Evolutionary conservation across 2,329 filamentous ascomycete species (phyloP), one percentile per base, ranked within the genome.

Genomic region (Xylariaceae sp.): DNA sequence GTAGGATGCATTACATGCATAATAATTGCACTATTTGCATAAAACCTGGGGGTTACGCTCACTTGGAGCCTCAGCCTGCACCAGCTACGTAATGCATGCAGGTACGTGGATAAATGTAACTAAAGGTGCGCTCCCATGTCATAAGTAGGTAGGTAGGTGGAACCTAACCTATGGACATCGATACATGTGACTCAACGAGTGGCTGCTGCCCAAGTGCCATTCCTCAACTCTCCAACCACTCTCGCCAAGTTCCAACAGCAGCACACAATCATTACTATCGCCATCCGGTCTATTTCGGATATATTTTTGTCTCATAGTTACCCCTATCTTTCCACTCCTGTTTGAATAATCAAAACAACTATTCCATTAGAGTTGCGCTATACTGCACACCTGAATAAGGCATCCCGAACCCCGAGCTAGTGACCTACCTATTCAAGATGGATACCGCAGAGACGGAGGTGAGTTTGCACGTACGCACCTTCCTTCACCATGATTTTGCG

Each of bases 371-470:
- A 32, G 43, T 40, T 27, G 29, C 19, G 6, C 4, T 6, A n/a
- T 19, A 8, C 26, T 9, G 19, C 8, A 8, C 12, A 19, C 9
- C 9, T 45, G 12, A 31, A 3, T 30, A 30, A 37, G 26, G 34
- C 32, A 52, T 34, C 30, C 52, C 37, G 41, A 54, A 37, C 55
- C 50, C 39, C 39, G 39, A 40, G 12, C 39, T 40, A 40, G 7
- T n/a, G 12, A 40, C 26, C 19, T 27, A 54, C 39, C 29, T 27
- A 19, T 47, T 56, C 45, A 59, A 53, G 42, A 62, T 62, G 60
- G 58, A 61, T 56, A 47, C 55, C 31, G 26, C 54, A 54, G 60
- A 62, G 31, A 42, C 54, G 37, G 43, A 45, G 29, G 59, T 60
- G 55, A 54, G 57, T 58, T 26, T 30, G 19, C 31, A 37, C 31